Conservation (phyloP, 1,284 basidiomycete genomes). For the Crucibulum cyathiforme region DNA sequence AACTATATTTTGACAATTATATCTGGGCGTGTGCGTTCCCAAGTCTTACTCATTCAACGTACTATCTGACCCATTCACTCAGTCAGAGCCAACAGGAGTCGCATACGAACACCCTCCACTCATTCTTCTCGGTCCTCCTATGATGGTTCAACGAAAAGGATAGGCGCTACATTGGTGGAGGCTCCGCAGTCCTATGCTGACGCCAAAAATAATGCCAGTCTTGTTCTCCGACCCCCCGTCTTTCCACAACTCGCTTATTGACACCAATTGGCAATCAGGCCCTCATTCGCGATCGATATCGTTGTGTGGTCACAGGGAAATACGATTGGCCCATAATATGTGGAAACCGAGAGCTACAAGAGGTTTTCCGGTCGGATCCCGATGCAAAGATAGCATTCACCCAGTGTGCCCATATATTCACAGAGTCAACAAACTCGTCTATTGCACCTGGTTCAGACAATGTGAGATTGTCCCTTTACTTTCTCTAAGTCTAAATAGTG, state of each 20-base stretch:
- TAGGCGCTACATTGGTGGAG: slow-evolving; percentile 12
- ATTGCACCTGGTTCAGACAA: slow-evolving; percentile 9
- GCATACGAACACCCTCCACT: slow-evolving; percentile 16
- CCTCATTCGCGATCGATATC: slow-evolving; percentile 24
- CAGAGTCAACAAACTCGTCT: slow-evolving; percentile 16
- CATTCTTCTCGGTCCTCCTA: slow-evolving; percentile 23
- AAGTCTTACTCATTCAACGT: slow-evolving; percentile 1
- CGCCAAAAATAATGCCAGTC: slow-evolving; percentile 22
- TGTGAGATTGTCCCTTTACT: slow-evolving; percentile 5
- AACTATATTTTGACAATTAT: slow-evolving; percentile 28
- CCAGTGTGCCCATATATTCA: slow-evolving; percentile 24
- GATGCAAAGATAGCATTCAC: slow-evolving; percentile 2
- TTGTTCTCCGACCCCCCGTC: slow-evolving; percentile 5
- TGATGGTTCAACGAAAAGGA: slow-evolving; percentile 20
- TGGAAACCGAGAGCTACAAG: slow-evolving; percentile 11
- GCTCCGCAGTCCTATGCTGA: slow-evolving; percentile 18
- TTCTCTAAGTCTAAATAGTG: neutral
- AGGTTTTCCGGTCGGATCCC: neutral
- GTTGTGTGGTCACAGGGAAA: slow-evolving; percentile 20
- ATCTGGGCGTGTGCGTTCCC: slow-evolving; percentile 25
- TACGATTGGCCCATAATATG: slow-evolving; percentile 12
- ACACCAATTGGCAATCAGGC: slow-evolving; percentile 12
- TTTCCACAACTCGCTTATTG: neutral
- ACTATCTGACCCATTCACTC: slow-evolving; percentile 7
- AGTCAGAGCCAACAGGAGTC: slow-evolving; percentile 18